Base-by-base conservation (phyloP, 441 rosid species). In the Breynia disticha region DNA sequence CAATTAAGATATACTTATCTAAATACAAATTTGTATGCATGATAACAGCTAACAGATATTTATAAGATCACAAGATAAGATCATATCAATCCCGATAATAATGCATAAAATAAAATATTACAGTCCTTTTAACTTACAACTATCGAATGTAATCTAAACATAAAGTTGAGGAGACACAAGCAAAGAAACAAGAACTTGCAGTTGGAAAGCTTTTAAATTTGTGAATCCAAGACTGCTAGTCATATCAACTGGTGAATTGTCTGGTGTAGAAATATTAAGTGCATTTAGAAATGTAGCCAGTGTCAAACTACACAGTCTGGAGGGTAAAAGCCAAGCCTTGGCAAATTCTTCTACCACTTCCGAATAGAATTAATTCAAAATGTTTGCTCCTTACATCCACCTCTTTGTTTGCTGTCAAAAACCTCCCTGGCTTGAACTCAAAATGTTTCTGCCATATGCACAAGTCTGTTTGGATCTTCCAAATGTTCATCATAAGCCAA, bases 381-480 rank as follows among this genome's bases (percentile, higher is more conserved):
- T 45, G 12, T 12, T 52, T 11, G 0, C 57, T 57, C 45, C 15
- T 50, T 2, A 63, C 19, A 19, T 63, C 67, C 1, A 55, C 8
- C 14, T 56, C 51, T 61, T 56, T 56, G 16, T 50, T 61, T n/a
- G 59, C 48, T 0, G 66, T 61, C 16, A 77, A 37, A 56, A 80
- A 81, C 46, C 87, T 67, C 41, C 76, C 78, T 0, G 78, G 79
- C 5, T 2, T 38, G 17, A 77, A 77, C 35, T 65, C 56, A 0
- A 3, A 2, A 0, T 73, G 69, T 2, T 72, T 19, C 1, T 48
- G 16, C 79, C 79, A 75, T 0, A 70, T 38, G 0, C 54, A 22
- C 0, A 80, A 71, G 24, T 80, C 81, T 0, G 61, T 55, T 1
- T 76, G 78, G 19, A 79, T 77, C 61, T 75, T 76, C 76, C 78